These are phyloP conservation scores for Boletus tomentosulus DNA, from an alignment of 768 basidiomycete genomes.

Conservation along the genomic window DNA sequence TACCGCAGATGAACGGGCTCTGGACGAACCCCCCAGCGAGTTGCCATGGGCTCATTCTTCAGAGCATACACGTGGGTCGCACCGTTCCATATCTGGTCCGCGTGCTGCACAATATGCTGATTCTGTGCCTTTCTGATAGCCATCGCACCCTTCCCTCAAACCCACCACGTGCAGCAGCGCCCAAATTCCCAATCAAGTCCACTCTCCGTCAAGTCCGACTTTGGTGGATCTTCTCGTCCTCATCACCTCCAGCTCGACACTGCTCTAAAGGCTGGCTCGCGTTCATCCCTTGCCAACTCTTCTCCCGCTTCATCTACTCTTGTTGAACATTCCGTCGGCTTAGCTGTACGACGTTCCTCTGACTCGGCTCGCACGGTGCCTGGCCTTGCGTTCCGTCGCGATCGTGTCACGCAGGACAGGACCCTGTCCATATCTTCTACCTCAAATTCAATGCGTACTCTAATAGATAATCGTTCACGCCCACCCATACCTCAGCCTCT, in stretches of 20 bases:
- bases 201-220: slow-evolving; percentile 37
- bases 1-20: slow-evolving; percentile 31
- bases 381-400: slow-evolving; percentile 48
- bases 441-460: slow-evolving; percentile 46
- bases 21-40: slow-evolving; percentile 45
- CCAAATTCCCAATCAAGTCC: slow-evolving; percentile 34
- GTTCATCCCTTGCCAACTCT: slow-evolving; percentile 40
- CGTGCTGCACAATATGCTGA: slow-evolving; percentile 27
- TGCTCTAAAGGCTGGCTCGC: slow-evolving; percentile 36
- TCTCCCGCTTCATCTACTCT: slow-evolving; percentile 43
- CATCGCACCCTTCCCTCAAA: slow-evolving; percentile 23
- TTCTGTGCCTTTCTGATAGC: slow-evolving; percentile 22
- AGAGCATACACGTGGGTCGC: slow-evolving; percentile 43
- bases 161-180: slow-evolving; percentile 20
- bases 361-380: slow-evolving; percentile 67
- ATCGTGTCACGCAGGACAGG: slow-evolving; percentile 62
- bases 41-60: slow-evolving; percentile 48
- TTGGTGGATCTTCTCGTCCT: slow-evolving; percentile 35
- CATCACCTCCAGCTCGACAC: slow-evolving; percentile 63
- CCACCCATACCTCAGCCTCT: slow-evolving; percentile 31
- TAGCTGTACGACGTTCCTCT: slow-evolving; percentile 51
- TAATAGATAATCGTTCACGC: slow-evolving; percentile 37
- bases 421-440: slow-evolving; percentile 73
- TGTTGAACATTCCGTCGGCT: slow-evolving; percentile 31
- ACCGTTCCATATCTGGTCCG: slow-evolving; percentile 27